Base-by-base conservation (phyloP, 345 rosid species). In the Melaleuca quinquenervia region DNA sequence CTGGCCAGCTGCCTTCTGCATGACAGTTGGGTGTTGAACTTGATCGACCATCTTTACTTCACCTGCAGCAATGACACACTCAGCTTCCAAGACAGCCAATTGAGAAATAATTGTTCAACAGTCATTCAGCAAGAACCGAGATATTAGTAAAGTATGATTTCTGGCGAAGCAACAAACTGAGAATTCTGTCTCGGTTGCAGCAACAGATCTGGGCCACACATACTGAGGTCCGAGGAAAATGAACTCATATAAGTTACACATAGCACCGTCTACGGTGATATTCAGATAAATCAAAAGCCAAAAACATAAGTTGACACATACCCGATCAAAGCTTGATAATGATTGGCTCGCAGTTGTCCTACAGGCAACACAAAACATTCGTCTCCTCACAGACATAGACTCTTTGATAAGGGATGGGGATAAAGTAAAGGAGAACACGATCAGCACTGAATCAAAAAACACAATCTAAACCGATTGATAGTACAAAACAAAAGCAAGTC, bases 1-100 rank as follows among this genome's bases (percentile, higher is more conserved):
- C 92, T 94, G 95, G 52, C 97, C 95, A 83, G 94, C 89, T 82
- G 91, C 90, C 93, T 96, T 95, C 88, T 94, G 97, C 88, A 93
- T 86, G 44, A 96, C 87, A 20, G 90, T 85, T 2, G 97, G 97
- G 87, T 93, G 95, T 88, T 91, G 95, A 88, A 88, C 91, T 89
- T 94, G 97, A 92, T 96, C 97, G 86, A 83, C 95, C 99, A 96
- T 96, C 88, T 85, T 88, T 82, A 87, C 86, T 86, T 87, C 80
- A 84, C 91, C 98, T 95, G 92, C 85, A 85, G 84, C 60, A 36
- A 51, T 18, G 78, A 70, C 78, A 0, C 48, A 32, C 78, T 70
- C 26, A 70, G 78, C 8, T 70, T 70, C 78, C 48, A 70, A 8
- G 48, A 21, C 9, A 36, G 12, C 78, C 24, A 70, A 18, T 70